These are phyloP conservation scores for Wickerhamiella cacticola DNA, from an alignment of 805 yeast species.

Conservation along the genomic window DNA sequence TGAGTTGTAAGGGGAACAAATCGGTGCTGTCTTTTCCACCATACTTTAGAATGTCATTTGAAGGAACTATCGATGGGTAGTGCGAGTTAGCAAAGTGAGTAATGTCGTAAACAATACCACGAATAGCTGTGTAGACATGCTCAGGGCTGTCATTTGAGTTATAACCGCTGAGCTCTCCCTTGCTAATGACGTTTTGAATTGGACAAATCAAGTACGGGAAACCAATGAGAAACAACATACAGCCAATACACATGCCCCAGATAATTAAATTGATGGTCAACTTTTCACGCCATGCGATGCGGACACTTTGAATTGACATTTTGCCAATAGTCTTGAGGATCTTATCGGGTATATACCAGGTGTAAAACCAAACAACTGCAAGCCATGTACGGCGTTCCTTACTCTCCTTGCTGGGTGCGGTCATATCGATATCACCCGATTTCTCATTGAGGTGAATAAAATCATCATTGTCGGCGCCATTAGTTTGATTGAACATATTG, in stretches of 20 bases:
- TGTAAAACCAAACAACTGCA: slow-evolving; percentile 29
- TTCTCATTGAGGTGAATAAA: slow-evolving; percentile 25
- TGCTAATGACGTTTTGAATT: slow-evolving; percentile 29
- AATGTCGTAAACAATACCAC: slow-evolving; percentile 33
- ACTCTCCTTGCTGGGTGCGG: slow-evolving; percentile 24
- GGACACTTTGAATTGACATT: slow-evolving; percentile 29
- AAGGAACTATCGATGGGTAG: slow-evolving; percentile 31
- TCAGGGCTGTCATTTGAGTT: slow-evolving; percentile 24
- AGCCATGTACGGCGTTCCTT: slow-evolving; percentile 30
- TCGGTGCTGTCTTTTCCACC: slow-evolving; percentile 31
- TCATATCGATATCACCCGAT: slow-evolving; percentile 26
- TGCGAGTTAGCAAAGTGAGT: slow-evolving; percentile 31
- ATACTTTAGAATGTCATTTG: slow-evolving; percentile 27
- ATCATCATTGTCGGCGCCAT: slow-evolving; percentile 24
- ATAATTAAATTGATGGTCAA: slow-evolving; percentile 33
- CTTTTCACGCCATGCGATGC: slow-evolving; percentile 35
- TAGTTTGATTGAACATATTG: slow-evolving; percentile 26
- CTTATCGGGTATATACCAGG: slow-evolving; percentile 34
- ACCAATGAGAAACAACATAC: slow-evolving; percentile 29
- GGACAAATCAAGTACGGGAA: slow-evolving; percentile 34
- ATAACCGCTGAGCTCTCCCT: slow-evolving; percentile 27
- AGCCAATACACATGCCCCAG: slow-evolving; percentile 30
- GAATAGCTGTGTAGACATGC: slow-evolving; percentile 28
- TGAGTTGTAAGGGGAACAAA: slow-evolving; percentile 32
- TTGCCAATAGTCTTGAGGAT: slow-evolving; percentile 26